Conservation (phyloP, 1,284 basidiomycete genomes). For the Caloboletus firmus region DNA sequence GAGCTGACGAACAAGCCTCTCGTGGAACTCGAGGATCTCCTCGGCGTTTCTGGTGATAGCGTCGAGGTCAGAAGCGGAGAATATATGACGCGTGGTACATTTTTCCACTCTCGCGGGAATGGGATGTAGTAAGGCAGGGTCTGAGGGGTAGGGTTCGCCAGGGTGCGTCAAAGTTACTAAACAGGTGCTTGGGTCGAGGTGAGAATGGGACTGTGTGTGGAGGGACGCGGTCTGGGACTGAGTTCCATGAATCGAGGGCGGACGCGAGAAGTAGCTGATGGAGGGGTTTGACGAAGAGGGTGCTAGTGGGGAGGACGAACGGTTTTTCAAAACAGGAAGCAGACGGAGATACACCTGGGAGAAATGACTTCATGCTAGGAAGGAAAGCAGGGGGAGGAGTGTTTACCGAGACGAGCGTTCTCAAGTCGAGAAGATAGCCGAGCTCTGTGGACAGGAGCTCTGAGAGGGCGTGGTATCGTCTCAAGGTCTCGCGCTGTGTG, state of each 20-base stretch:
- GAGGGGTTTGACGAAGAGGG: slow-evolving; percentile 43
- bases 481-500: slow-evolving; percentile 39
- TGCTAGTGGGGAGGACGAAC: slow-evolving; percentile 40
- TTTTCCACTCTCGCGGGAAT: slow-evolving; percentile 39
- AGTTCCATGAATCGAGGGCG: slow-evolving; percentile 31
- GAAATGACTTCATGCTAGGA: slow-evolving; percentile 24
- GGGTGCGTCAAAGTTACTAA: background rate
- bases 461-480: slow-evolving; percentile 66
- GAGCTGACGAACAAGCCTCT: slow-evolving; percentile 64
- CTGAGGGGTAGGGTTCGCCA: slow-evolving; percentile 9
- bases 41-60: slow-evolving; percentile 70
- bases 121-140: background rate
- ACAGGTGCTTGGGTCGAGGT: slow-evolving; percentile 10
- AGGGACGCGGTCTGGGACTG: slow-evolving; percentile 10
- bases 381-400: background rate
- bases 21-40: slow-evolving; percentile 74
- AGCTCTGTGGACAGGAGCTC: slow-evolving; percentile 85
- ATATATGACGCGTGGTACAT: slow-evolving; percentile 42
- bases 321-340: slow-evolving; percentile 35
- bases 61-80: slow-evolving; percentile 56
- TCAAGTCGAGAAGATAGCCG: slow-evolving; percentile 76
- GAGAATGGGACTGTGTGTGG: slow-evolving; percentile 26
- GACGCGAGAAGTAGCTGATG: slow-evolving; percentile 37
- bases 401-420: slow-evolving; percentile 70
- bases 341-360: slow-evolving; percentile 35